phyloP scores from a whole-genome alignment of 805 yeast species.

The Schwanniomyces yamadae region DNA sequence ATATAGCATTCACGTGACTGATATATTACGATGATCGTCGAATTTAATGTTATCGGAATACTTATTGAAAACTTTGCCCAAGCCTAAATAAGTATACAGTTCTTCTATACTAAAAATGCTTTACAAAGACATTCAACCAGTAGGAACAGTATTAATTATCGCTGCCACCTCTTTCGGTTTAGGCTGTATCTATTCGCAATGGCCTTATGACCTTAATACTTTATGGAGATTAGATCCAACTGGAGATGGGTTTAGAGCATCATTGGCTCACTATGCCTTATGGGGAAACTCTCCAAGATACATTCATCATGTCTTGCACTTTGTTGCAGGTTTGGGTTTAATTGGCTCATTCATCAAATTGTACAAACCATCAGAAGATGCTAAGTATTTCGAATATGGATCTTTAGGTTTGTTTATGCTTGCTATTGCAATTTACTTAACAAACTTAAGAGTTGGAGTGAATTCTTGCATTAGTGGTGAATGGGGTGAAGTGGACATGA shows the following conservation, averaged over 20 bases:
- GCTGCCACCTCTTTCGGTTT: slow-evolving; percentile 72
- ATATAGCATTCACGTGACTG: too few species aligned
- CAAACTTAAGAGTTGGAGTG: slow-evolving; percentile 82
- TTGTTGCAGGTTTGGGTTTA: slow-evolving; percentile 62
- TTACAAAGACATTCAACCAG: slow-evolving; percentile 46
- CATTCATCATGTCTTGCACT: slow-evolving; percentile 63
- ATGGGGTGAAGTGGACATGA: slow-evolving; percentile 93
- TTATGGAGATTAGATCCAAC: slow-evolving; percentile 59
- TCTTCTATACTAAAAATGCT: slow-evolving; percentile 10
- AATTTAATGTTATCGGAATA: too few species aligned
- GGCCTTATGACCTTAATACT: slow-evolving; percentile 77
- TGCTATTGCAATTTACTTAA: slow-evolving; percentile 75
- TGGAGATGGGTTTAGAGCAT: slow-evolving; percentile 52
- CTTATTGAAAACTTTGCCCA: too few species aligned
- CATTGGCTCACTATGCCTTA: slow-evolving; percentile 69
- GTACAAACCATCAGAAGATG: slow-evolving; percentile 83
- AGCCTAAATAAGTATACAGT: neutral
- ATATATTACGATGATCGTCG: too few species aligned
- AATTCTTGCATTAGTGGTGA: slow-evolving; percentile 64
- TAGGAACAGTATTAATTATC: slow-evolving; percentile 42
- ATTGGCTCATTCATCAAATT: slow-evolving; percentile 73
- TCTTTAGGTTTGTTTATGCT: slow-evolving; percentile 70
- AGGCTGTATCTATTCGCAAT: slow-evolving; percentile 75
- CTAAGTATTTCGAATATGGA: slow-evolving; percentile 88
- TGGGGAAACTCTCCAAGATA: slow-evolving; percentile 67